phyloP scores from a whole-genome alignment of 139 green algal species.

The Protoeuglena noctilucae region DNA sequence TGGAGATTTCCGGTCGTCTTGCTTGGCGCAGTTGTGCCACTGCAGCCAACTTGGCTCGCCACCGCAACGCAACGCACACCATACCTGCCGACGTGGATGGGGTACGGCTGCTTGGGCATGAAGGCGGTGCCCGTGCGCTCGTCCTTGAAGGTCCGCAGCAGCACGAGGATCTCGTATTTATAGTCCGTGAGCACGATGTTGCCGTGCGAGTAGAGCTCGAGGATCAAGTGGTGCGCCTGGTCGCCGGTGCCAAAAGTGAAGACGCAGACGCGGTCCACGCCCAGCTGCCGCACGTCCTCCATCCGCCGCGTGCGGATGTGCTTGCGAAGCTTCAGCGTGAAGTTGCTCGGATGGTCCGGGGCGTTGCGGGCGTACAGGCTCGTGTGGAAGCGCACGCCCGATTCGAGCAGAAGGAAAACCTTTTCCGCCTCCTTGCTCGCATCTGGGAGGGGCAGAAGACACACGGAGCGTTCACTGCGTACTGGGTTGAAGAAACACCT shows the following conservation, averaged over 20 bases:
- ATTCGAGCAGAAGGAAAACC: conserved; percentile 78
- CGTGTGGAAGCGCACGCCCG: conserved; percentile 72
- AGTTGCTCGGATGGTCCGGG: conserved; percentile 49
- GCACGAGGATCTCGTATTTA: conserved; percentile 74
- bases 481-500: too few relatives aligned
- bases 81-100: conserved; percentile 40
- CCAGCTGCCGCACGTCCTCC: conserved; percentile 75
- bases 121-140: conserved; percentile 66
- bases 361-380: conserved; percentile 43
- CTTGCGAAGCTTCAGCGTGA: conserved; percentile 92
- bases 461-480: too few relatives aligned
- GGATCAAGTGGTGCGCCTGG: conserved; percentile 64
- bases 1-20: too few relatives aligned
- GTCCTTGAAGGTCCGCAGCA: conserved; percentile 82
- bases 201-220: conserved; percentile 92
- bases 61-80: too few relatives aligned
- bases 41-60: too few relatives aligned
- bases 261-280: conserved; percentile 83
- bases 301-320: conserved; percentile 77
- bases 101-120: conserved; percentile 53
- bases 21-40: too few relatives aligned
- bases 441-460: too few relatives aligned
- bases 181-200: conserved; percentile 87
- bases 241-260: conserved; percentile 81
- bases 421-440: conserved; percentile 66